Evolutionary conservation across 108 stramenopile genomes (phyloP).

Genomic region (Skeletonema potamos): DNA sequence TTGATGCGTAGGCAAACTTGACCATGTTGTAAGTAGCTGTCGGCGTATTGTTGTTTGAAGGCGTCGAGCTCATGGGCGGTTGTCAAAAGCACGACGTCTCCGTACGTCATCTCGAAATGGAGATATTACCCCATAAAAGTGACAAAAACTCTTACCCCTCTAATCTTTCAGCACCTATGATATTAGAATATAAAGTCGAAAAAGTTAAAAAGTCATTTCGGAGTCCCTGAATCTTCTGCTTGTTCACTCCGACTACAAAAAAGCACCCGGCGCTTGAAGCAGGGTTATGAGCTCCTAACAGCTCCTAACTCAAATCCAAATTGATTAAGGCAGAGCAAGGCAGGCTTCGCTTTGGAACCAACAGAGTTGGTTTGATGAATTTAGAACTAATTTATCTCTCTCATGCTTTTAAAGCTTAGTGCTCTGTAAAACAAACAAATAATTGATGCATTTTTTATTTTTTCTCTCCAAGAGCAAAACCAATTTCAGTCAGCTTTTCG

Average conservation of each 20-base stretch:
- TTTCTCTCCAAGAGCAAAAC: constrained; percentile 6
- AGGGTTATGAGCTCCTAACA: too few species aligned
- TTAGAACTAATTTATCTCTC: too few species aligned
- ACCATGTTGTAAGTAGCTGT: neutral
- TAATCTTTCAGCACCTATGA: too few species aligned
- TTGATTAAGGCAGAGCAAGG: too few species aligned
- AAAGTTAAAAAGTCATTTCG: too few species aligned
- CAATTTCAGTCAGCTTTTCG: constrained; percentile 9
- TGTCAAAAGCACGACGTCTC: neutral
- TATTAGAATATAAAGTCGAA: too few species aligned
- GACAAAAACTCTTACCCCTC: neutral
- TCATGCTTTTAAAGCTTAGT: too few species aligned
- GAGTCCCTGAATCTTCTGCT: neutral
- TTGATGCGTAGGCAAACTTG: constrained; percentile 2
- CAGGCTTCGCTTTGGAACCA: too few species aligned
- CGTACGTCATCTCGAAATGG: neutral
- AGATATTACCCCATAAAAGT: neutral
- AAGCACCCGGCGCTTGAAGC: too few species aligned
- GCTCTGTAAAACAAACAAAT: neutral
- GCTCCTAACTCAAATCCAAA: too few species aligned
- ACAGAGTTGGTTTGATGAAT: too few species aligned
- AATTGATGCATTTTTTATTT: neutral
- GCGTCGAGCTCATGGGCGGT: neutral
- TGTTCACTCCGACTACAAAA: too few species aligned
- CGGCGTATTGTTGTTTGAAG: neutral